Base-by-base conservation (phyloP, 345 rosid species). In the Melaleuca quinquenervia region DNA sequence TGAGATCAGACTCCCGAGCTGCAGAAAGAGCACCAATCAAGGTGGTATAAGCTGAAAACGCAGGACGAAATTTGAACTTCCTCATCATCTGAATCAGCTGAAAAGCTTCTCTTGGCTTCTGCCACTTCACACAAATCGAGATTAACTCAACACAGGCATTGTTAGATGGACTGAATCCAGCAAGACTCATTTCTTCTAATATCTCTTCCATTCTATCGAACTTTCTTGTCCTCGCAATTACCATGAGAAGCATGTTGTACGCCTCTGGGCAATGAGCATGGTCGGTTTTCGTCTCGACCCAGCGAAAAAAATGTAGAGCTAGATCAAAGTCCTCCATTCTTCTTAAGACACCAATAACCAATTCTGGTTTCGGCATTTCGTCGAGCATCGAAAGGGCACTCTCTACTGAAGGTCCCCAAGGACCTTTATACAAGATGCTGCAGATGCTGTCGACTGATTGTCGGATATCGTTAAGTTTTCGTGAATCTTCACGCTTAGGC, bases 41-140 rank as follows among this genome's bases (percentile, higher is more conserved):
- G 75, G 98, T 94, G 1, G 96, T 93, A 52, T 96, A 97, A 29
- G 99, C 99, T 1, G 98, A 95, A 90, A 95, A 97, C 0, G 99
- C 98, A 70, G 99, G 99, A 10, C 98, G 93, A 84, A 96, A 96
- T 85, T 93, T 96, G 90, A 97, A 96, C 90, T 93, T 95, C 90
- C 98, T 93, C 98, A 97, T 94, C 64, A 90, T 90, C 87, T 96
- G 96, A 84, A 96, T 86, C 5, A 96, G 85, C 84, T 95, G 95
- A 85, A 93, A 96, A 86, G 95, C 98, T 88, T 95, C 98, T 87
- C 88, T 94, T 36, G 93, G 92, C 94, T 89, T 95, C 85, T 84
- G 90, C 11, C 88, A 91, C 90, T 89, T 94, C 64, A 97, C 94
- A 50, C 94, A 94, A 87, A 91, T 91, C 51, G 36, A 56, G 88